Evolutionary conservation across 1,284 basidiomycete genomes (phyloP).

Genomic region (Sporisorium iseilematis-ciliati): DNA sequence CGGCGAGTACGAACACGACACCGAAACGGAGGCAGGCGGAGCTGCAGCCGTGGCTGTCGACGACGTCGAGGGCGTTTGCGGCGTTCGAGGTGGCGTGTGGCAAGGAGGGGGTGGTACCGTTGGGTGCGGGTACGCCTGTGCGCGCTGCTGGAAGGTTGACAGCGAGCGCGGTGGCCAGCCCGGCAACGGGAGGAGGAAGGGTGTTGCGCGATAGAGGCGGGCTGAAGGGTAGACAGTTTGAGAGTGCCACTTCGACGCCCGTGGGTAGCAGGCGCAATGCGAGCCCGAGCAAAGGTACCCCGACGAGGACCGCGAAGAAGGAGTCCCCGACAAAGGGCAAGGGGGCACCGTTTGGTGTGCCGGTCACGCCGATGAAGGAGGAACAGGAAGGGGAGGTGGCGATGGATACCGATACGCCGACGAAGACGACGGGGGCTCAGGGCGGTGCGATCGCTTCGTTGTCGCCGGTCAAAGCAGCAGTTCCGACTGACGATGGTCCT

Average conservation of each 20-base stretch:
- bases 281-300: conserved; percentile 27
- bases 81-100: conserved; percentile 58
- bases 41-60: conserved; percentile 46
- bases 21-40: conserved; percentile 45
- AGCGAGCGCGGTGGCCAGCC: conserved; percentile 16
- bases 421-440: neutral
- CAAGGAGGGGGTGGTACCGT: conserved; percentile 22
- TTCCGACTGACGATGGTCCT: too few species aligned
- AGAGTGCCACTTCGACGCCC: conserved; percentile 8
- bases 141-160: neutral
- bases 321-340: conserved; percentile 21
- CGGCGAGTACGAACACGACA: conserved; percentile 27
- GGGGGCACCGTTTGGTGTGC: neutral
- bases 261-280: conserved; percentile 9
- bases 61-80: conserved; percentile 53
- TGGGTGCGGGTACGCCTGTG: conserved; percentile 12
- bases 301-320: conserved; percentile 4
- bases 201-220: conserved; percentile 29
- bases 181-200: conserved; percentile 12
- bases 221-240: conserved; percentile 10
- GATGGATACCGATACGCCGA: conserved; percentile 28
- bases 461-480: neutral
- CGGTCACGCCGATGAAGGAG: neutral
- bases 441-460: too few species aligned
- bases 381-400: neutral